phyloP scores from a whole-genome alignment of 441 rosid species.

The Aquilaria agallochum region DNA sequence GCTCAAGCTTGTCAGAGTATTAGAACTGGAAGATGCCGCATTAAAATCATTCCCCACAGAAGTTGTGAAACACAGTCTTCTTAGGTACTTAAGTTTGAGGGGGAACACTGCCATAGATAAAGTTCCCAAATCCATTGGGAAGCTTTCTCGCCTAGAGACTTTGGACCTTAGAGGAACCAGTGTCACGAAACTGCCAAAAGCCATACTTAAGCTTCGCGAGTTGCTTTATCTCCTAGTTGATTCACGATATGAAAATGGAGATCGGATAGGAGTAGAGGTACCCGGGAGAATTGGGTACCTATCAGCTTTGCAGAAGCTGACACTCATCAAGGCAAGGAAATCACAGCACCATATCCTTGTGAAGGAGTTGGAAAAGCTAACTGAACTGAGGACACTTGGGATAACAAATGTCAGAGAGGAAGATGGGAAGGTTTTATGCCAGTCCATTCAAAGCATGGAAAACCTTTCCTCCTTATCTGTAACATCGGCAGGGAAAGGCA shows the following conservation, averaged over 20 bases:
- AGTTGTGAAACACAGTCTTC: constrained; percentile 13
- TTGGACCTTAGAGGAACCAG: constrained; percentile 36
- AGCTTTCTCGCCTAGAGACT: constrained; percentile 34
- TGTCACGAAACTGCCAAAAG: constrained; percentile 26
- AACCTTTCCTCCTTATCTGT: constrained; percentile 31
- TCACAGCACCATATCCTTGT: constrained; percentile 4
- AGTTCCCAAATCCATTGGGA: constrained; percentile 28
- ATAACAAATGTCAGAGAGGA: constrained; percentile 24
- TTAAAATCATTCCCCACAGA: constrained; percentile 21
- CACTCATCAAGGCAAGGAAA: constrained; percentile 22
- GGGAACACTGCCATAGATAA: constrained; percentile 20
- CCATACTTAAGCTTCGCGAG: constrained; percentile 20
- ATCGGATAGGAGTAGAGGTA: constrained; percentile 24
- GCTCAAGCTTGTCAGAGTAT: constrained; percentile 24
- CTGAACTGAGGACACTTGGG: constrained; percentile 34
- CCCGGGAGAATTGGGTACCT: constrained; percentile 28
- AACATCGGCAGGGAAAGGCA: constrained; percentile 15
- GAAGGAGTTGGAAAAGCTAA: constrained; percentile 28
- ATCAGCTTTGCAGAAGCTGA: constrained; percentile 33
- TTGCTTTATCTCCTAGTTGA: constrained; percentile 44
- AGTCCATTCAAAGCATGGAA: constrained; percentile 24
- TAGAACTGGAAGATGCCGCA: constrained; percentile 26
- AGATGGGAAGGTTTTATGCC: constrained; percentile 33
- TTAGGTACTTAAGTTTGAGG: constrained; percentile 32
- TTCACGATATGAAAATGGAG: constrained; percentile 10